Conservation (phyloP, 257 asterid genomes). For the Penstemon eatonii region DNA sequence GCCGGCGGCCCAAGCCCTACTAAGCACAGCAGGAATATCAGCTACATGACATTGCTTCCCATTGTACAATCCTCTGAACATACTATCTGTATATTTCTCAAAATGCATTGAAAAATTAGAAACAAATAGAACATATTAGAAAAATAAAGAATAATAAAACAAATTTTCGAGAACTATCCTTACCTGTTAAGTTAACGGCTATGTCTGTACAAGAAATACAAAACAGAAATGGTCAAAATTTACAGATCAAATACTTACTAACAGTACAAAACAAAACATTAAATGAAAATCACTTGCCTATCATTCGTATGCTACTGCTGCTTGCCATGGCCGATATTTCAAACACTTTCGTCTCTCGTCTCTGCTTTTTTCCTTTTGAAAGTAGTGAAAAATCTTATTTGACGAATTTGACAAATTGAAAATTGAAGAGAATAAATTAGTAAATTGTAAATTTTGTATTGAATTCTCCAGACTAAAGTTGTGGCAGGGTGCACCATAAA, state of each 20-base stretch:
- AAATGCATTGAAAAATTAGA: background rate
- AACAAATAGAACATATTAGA: background rate
- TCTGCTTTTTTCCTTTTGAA: no score
- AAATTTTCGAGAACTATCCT: slow-evolving; percentile 10
- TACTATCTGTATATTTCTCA: slow-evolving; percentile 56
- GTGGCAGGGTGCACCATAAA: no score
- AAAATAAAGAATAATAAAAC: background rate
- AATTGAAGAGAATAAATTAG: no score
- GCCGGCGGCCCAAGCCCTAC: slow-evolving; percentile 96
- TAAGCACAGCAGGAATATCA: slow-evolving; percentile 77
- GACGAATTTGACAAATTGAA: no score
- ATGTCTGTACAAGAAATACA: slow-evolving; percentile 52
- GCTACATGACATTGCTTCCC: slow-evolving; percentile 84
- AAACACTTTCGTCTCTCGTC: no score
- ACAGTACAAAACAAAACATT: background rate
- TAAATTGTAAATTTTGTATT: no score
- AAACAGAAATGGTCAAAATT: background rate
- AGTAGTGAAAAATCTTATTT: no score
- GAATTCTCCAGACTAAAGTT: no score
- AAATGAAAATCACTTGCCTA: slow-evolving; percentile 50
- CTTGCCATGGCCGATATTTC: slow-evolving; percentile 57
- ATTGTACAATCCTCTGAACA: slow-evolving; percentile 91
- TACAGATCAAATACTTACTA: background rate
- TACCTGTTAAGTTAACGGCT: slow-evolving; percentile 96
- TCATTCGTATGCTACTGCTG: slow-evolving; percentile 53